Evolutionary conservation across 2,329 filamentous ascomycete genomes (phyloP), one percentile per base, ranked within the genome.

Genomic region (Capronia americana): DNA sequence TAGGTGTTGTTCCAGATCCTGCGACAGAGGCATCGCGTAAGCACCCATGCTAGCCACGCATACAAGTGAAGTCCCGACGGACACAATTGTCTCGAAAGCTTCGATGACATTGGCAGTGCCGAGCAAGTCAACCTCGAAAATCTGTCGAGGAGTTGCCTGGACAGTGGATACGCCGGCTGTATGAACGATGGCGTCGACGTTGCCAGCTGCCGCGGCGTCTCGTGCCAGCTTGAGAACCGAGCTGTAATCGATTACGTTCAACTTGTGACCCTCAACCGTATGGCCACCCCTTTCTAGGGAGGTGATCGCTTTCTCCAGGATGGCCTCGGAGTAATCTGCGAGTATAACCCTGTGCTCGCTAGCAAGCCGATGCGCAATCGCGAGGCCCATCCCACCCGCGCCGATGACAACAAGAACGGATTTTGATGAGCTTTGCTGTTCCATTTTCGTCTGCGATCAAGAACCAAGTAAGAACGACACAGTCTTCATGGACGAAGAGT

Each of bases 181-280:
- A 8, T 23, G 46, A 14, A 50, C 14, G 46, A 50, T 50, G n/a
- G 17, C n/a, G 1, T 10, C 46, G 46, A 50, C n/a, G 46, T 24
- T 12, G n/a, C 20, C 46, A 4, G 46, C 46, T 46, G 46, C 46
- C 5, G 46, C 46, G 8, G 46, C 46, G 46, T 50, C 46, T 50
- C 23, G n/a, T 50, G 46, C n/a, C n/a, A 50, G 23, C 46, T 50
- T 50, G 17, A 50, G 46, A 24, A 50, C 46, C 46, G 46, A 10
- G 23, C 24, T 23, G 46, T 50, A 50, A 24, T 50, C n/a, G 6
- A 23, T 11, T 10, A 50, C 14, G 23, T 50, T 24, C n/a, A 50
- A 3, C n/a, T 50, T 50, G 46, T 23, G 17, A 20, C 46, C 46
- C n/a, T 50, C 46, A 14, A 17, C 46, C 8, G 46, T 50, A n/a